A percentile compares a stretch with the other conserved stretches of the same genome.
Evolutionary conservation across 2,329 filamentous ascomycete species (phyloP).

Genomic region (Venturiaceae sp.): DNA sequence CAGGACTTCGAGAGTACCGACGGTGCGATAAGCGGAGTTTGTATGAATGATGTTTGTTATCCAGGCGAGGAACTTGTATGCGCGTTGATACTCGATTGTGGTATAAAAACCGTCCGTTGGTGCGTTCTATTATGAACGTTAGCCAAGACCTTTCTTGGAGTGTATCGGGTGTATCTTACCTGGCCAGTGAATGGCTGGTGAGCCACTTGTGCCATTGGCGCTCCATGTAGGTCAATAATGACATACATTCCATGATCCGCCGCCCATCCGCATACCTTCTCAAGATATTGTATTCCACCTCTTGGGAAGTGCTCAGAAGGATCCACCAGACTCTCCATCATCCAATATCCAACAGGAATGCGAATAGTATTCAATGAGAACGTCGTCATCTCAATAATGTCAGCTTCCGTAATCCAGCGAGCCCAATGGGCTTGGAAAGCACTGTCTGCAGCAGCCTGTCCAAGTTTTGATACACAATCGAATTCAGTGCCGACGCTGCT

Average conservation of each 20-base stretch:
- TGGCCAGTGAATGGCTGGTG: slow-evolving; percentile 39
- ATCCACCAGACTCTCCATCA: slow-evolving; percentile 41
- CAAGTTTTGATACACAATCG: slow-evolving; percentile 41
- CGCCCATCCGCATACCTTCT: slow-evolving; percentile 38
- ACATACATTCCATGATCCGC: slow-evolving; percentile 42
- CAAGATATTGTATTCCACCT: slow-evolving; percentile 38
- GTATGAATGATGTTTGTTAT: slow-evolving; percentile 43
- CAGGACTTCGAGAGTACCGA: slow-evolving; percentile 49
- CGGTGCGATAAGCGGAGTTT: slow-evolving; percentile 39
- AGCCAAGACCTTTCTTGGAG: not conserved
- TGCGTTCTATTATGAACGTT: slow-evolving; percentile 14
- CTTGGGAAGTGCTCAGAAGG: slow-evolving; percentile 42
- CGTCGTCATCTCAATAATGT: slow-evolving; percentile 39
- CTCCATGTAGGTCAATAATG: slow-evolving; percentile 44
- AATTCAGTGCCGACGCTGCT: slow-evolving; percentile 38
- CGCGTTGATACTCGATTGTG: slow-evolving; percentile 46
- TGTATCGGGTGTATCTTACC: slow-evolving; percentile 11
- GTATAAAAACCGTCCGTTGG: slow-evolving; percentile 43
- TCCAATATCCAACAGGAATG: slow-evolving; percentile 47
- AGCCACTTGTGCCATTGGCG: slow-evolving; percentile 38
- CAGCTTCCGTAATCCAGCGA: slow-evolving; percentile 38
- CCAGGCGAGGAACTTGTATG: slow-evolving; percentile 45
- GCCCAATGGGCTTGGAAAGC: slow-evolving; percentile 43
- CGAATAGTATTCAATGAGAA: slow-evolving; percentile 45
- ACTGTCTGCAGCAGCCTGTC: slow-evolving; percentile 35